Conservation (phyloP, 1,139 yeast species). For the Yamadazyma triangularis region DNA sequence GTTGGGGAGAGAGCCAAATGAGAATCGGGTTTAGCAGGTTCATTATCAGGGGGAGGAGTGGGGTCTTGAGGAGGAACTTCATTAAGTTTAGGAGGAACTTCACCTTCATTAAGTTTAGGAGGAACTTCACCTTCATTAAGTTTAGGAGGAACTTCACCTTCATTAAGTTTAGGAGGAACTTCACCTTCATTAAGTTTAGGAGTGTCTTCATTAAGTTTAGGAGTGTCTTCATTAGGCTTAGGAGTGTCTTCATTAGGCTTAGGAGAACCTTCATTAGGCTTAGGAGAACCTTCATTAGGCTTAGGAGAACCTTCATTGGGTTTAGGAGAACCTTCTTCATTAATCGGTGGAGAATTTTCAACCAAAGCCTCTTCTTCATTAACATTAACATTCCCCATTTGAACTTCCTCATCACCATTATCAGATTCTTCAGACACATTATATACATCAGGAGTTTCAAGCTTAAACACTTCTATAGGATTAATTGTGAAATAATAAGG, state of each 20-base stretch:
- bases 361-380: background rate
- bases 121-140: background rate
- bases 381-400: background rate
- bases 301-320: background rate
- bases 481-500: conserved; percentile 46
- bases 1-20: conserved; percentile 4
- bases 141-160: background rate
- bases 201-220: background rate
- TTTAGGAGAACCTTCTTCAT: background rate
- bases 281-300: background rate
- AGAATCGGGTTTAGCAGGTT: background rate
- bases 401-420: conserved; percentile 1
- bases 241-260: too few relatives aligned
- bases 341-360: background rate
- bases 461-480: conserved; percentile 40
- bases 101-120: background rate
- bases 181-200: background rate
- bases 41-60: background rate
- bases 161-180: background rate
- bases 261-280: background rate
- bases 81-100: background rate
- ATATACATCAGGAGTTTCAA: conserved; percentile 2
- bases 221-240: background rate
- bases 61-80: conserved; percentile 2
- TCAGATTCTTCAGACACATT: conserved; percentile 11